phyloP scores from a whole-genome alignment of 2,329 filamentous ascomycete genomes.

The Colletotrichum spinosum region DNA sequence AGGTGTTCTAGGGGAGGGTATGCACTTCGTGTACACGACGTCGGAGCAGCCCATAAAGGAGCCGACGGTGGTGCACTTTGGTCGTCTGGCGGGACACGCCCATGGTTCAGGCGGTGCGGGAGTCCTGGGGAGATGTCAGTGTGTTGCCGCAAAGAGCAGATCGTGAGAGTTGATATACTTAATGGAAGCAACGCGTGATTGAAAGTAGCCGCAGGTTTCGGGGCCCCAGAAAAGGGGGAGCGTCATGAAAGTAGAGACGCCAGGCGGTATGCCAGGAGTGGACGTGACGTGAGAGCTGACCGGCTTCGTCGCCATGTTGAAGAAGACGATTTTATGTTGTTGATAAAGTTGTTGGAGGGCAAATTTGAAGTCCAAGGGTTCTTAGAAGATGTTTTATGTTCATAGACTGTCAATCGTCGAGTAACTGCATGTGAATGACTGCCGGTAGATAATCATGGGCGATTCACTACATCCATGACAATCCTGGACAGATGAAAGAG shows the following conservation, averaged over 20 bases:
- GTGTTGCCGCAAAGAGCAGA: no score
- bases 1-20: no score
- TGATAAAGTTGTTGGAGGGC: not conserved
- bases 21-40: no score
- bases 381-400: not conserved
- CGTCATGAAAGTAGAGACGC: not conserved
- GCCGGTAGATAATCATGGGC: not conserved
- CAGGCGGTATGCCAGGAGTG: not conserved
- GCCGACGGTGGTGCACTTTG: conserved; percentile 14
- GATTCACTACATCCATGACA: no score
- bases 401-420: no score
- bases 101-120: not conserved
- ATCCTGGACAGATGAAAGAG: no score
- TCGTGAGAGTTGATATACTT: not conserved
- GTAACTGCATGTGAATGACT: not conserved
- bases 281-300: not conserved
- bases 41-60: conserved; percentile 16
- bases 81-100: not conserved
- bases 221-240: not conserved
- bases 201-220: conserved; percentile 18
- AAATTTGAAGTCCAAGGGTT: not conserved
- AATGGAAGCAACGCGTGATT: not conserved
- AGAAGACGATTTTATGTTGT: not conserved
- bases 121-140: not conserved
- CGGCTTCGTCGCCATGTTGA: not conserved